A percentile compares a stretch with the other conserved stretches of the same genome.
phyloP scores from a whole-genome alignment of 805 yeast genomes.

The Candida golubevii region DNA sequence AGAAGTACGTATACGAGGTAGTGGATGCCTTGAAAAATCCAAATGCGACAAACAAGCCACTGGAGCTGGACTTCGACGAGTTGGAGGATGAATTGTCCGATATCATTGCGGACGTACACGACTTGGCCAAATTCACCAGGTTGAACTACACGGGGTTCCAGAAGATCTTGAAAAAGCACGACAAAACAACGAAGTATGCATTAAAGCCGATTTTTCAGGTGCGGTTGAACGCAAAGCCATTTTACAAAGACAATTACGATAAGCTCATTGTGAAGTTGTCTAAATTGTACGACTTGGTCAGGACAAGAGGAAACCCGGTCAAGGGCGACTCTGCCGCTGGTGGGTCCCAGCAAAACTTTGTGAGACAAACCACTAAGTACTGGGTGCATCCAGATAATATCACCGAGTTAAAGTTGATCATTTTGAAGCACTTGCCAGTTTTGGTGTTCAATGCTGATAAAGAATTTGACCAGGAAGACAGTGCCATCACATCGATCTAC shows the following conservation, averaged over 20 bases:
- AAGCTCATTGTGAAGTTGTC: slow-evolving; percentile 83
- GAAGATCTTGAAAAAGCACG: slow-evolving; percentile 94
- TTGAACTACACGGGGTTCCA: slow-evolving; percentile 96
- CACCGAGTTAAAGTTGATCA: slow-evolving; percentile 88
- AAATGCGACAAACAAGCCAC: slow-evolving; percentile 36
- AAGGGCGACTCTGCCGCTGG: slow-evolving; percentile 97
- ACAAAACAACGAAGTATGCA: slow-evolving; percentile 68
- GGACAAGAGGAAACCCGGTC: slow-evolving; percentile 94
- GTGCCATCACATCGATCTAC: slow-evolving; percentile 95
- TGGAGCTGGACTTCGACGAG: slow-evolving; percentile 41
- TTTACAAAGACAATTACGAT: slow-evolving; percentile 93
- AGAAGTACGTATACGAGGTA: slow-evolving; percentile 63
- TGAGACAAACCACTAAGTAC: slow-evolving; percentile 96
- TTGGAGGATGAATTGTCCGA: slow-evolving; percentile 50
- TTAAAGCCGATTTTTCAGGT: slow-evolving; percentile 92
- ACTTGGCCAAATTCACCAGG: slow-evolving; percentile 88
- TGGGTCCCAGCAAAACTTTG: slow-evolving; percentile 95
- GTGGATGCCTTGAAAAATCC: slow-evolving; percentile 45
- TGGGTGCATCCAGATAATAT: slow-evolving; percentile 99
- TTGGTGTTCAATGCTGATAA: slow-evolving; percentile 94
- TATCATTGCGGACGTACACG: slow-evolving; percentile 95
- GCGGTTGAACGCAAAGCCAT: slow-evolving; percentile 88
- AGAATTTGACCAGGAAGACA: slow-evolving; percentile 91
- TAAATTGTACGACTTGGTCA: slow-evolving; percentile 81
- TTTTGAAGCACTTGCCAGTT: slow-evolving; percentile 93